These are phyloP conservation scores for Ustilago nuda DNA, from an alignment of 1,284 basidiomycete species.

Conservation along the genomic window DNA sequence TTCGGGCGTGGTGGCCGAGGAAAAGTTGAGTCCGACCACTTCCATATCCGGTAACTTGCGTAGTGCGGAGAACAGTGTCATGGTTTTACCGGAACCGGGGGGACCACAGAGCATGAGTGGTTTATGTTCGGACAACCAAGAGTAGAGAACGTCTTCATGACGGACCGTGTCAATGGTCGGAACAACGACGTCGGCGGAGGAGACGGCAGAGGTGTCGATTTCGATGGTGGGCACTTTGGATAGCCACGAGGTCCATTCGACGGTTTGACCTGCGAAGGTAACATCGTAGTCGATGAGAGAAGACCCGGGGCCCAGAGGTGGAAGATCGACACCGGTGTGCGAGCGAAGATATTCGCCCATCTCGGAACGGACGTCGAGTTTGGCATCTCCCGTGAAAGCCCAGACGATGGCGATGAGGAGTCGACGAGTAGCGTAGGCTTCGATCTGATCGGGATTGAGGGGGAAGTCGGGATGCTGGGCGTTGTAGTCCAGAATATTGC, in stretches of 20 bases:
- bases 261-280: slow-evolving; percentile 33
- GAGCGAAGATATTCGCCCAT: slow-evolving; percentile 89
- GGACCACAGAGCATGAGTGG: slow-evolving; percentile 98
- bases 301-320: slow-evolving; percentile 76
- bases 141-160: slow-evolving; percentile 97
- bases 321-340: slow-evolving; percentile 90
- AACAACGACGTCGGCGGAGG: slow-evolving; percentile 94
- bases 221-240: slow-evolving; percentile 88
- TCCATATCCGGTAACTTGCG: slow-evolving; percentile 98
- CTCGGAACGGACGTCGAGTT: slow-evolving; percentile 85
- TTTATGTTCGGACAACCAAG: slow-evolving; percentile 98
- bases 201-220: slow-evolving; percentile 95
- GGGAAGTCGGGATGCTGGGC: slow-evolving; percentile 95
- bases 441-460: slow-evolving; percentile 82
- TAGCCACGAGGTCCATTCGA: slow-evolving; percentile 90
- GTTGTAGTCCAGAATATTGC: slow-evolving; percentile 95
- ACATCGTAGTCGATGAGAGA: slow-evolving; percentile 97
- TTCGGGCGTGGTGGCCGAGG: slow-evolving; percentile 97
- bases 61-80: slow-evolving; percentile 99
- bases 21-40: slow-evolving; percentile 98
- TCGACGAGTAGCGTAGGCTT: slow-evolving; percentile 91
- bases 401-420: slow-evolving; percentile 92
- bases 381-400: slow-evolving; percentile 97
- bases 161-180: slow-evolving; percentile 98
- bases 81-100: slow-evolving; percentile 98